Conservation (phyloP, 108 stramenopile species). For the Tribonema minus region DNA sequence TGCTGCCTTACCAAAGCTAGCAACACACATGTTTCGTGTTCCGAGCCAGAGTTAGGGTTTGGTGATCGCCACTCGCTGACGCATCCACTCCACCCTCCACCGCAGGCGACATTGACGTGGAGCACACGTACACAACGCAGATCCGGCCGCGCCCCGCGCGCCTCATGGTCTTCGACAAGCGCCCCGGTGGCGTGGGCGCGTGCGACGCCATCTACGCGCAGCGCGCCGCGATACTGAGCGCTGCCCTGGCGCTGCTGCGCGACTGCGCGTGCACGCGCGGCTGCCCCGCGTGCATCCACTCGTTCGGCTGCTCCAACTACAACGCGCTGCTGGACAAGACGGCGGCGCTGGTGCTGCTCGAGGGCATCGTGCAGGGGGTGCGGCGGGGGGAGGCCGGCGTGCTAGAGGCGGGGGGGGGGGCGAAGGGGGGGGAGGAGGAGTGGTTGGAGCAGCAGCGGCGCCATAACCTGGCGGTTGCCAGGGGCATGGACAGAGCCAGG, state of each 20-base stretch:
- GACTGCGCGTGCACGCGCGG: conserved; percentile 24
- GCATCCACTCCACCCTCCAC: too few relatives aligned
- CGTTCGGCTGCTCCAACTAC: conserved; percentile 30
- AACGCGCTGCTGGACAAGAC: conserved; percentile 38
- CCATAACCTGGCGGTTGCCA: conserved; percentile 24
- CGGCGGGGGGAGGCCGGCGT: not conserved
- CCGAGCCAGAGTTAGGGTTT: too few relatives aligned
- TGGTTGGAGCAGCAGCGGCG: not conserved
- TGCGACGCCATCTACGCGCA: conserved; percentile 45
- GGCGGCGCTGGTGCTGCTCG: conserved; percentile 25
- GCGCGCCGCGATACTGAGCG: conserved; percentile 15
- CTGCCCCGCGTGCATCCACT: conserved; percentile 34
- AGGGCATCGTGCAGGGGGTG: conserved; percentile 5
- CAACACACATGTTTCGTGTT: too few relatives aligned
- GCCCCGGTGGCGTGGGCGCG: conserved; percentile 59
- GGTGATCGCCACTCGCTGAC: too few relatives aligned
- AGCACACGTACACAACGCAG: conserved; percentile 24
- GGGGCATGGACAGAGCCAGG: conserved; percentile 36
- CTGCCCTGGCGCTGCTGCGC: conserved; percentile 29
- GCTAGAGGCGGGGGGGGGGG: not conserved
- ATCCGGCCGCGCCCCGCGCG: conserved; percentile 47
- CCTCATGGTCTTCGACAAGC: conserved; percentile 56
- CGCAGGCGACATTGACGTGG: conserved; percentile 57
- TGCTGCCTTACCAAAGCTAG: too few relatives aligned
- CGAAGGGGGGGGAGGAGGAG: not conserved